Conservation (phyloP, 2,329 filamentous ascomycete genomes). For the Moelleriella libera region DNA sequence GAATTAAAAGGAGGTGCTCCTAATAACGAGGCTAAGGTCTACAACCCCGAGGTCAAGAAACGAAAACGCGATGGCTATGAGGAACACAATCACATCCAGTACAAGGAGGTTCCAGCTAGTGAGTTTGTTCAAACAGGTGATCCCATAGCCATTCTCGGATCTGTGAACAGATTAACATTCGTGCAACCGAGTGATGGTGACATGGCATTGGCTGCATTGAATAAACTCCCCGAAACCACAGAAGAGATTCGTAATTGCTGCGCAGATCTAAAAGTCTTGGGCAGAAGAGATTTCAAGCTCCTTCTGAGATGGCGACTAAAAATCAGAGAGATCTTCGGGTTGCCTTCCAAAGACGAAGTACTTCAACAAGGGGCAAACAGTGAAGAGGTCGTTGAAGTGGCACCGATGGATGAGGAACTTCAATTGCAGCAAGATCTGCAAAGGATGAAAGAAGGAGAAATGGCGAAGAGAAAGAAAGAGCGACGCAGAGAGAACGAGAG, state of each 20-base stretch:
- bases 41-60: slow-evolving; percentile 96
- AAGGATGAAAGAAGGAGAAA: slow-evolving; percentile 66
- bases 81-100: slow-evolving; percentile 86
- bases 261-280: slow-evolving; percentile 74
- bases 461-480: slow-evolving; percentile 65
- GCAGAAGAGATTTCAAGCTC: slow-evolving; percentile 86
- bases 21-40: slow-evolving; percentile 96
- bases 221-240: slow-evolving; percentile 77
- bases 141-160: slow-evolving; percentile 82
- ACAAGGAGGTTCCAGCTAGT: slow-evolving; percentile 75
- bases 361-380: slow-evolving; percentile 26
- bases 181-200: slow-evolving; percentile 68
- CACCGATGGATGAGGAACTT: slow-evolving; percentile 89
- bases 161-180: slow-evolving; percentile 73
- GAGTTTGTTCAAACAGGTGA: slow-evolving; percentile 92
- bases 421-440: slow-evolving; percentile 80
- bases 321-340: slow-evolving; percentile 81
- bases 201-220: slow-evolving; percentile 71
- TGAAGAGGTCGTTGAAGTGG: slow-evolving; percentile 59
- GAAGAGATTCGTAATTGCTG: slow-evolving; percentile 68
- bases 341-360: slow-evolving; percentile 56
- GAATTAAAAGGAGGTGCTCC: slow-evolving; percentile 74
- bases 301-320: slow-evolving; percentile 81
- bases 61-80: slow-evolving; percentile 95
- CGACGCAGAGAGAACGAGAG: slow-evolving; percentile 79